These are phyloP conservation scores for Colletotrichum lindemuthianum DNA, from an alignment of 2,329 filamentous ascomycete species.

Conservation along the genomic window DNA sequence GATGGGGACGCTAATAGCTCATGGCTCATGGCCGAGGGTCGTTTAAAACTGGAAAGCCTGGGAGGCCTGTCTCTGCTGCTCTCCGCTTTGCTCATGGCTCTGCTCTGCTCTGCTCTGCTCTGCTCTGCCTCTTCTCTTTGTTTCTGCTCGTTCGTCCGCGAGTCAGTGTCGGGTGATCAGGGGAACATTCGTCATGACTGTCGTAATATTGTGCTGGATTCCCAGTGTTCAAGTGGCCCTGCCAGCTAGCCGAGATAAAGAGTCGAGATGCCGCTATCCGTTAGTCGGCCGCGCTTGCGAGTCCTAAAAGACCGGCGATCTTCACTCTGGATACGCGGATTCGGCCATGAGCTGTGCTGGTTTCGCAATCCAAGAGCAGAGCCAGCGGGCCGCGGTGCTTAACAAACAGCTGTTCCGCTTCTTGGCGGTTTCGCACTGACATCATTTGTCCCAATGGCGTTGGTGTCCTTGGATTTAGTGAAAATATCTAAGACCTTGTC, in stretches of 20 bases:
- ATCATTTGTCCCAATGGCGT: too few relatives aligned
- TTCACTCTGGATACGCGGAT: not conserved
- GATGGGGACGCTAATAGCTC: not conserved
- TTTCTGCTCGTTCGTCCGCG: slow-evolving; percentile 3
- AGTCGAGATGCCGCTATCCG: slow-evolving; percentile 22
- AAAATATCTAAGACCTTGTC: too few relatives aligned
- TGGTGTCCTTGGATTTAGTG: too few relatives aligned
- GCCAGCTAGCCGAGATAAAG: slow-evolving; percentile 10
- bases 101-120: not conserved
- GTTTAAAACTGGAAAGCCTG: not conserved
- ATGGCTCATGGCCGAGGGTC: too few relatives aligned
- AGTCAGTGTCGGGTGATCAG: slow-evolving; percentile 30
- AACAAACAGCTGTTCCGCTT: too few relatives aligned
- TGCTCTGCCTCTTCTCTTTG: not conserved
- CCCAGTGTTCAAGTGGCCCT: slow-evolving; percentile 9
- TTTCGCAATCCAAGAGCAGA: not conserved
- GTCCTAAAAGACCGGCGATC: not conserved
- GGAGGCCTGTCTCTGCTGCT: slow-evolving; percentile 15
- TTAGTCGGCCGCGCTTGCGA: slow-evolving; percentile 13
- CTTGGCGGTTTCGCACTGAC: too few relatives aligned
- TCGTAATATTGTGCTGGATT: slow-evolving; percentile 25
- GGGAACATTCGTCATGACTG: slow-evolving; percentile 29
- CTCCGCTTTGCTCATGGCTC: not conserved
- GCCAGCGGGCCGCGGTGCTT: too few relatives aligned
- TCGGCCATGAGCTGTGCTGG: not conserved